Evolutionary conservation across 2,329 filamentous ascomycete genomes (phyloP), one percentile per base, ranked within the genome.

Genomic region (Xylariomycetidae sp.): DNA sequence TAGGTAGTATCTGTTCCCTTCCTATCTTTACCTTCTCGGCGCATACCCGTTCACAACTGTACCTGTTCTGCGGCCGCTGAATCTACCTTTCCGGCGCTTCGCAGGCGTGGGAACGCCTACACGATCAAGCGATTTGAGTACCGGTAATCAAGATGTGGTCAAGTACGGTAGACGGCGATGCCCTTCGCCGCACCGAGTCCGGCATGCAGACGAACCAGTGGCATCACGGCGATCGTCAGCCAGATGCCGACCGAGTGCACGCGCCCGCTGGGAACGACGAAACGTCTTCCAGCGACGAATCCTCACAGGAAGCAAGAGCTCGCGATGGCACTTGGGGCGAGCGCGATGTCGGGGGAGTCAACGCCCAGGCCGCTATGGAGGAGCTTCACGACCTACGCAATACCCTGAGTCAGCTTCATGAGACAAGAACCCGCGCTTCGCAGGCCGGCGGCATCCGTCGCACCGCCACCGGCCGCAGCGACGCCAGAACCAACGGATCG

Each of bases 241-340:
- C 43, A 34, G 46, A 47, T 19, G 19, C 35, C 14, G 34, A 37
- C 23, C 32, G 32, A 32, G 17, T 20, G n/a, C 26, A 38, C 7
- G 15, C 38, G 18, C 13, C 37, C 10, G 35, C 31, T 23, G 29
- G 28, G 20, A 27, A 32, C 18, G 34, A 38, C 6, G 40, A 47
- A 29, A 42, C 42, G 19, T 24, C 24, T 5, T 31, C 37, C 8
- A 18, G 23, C 24, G 24, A 18, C 12, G 19, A 24, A 18, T 18
- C 17, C 17, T 7, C 29, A 9, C 40, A 46, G 4, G 29, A 31
- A 13, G 14, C 14, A 6, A 24, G 34, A 2, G 38, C 29, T 15
- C 29, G 34, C 8, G 47, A 53, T 13, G 57, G 57, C 5, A 58
- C 55, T 10, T 64, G 60, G 60, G 60, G 60, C 6, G 60, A 63